Base-by-base conservation (phyloP, 306 rosid genomes). In the Prosopis cineraria region DNA sequence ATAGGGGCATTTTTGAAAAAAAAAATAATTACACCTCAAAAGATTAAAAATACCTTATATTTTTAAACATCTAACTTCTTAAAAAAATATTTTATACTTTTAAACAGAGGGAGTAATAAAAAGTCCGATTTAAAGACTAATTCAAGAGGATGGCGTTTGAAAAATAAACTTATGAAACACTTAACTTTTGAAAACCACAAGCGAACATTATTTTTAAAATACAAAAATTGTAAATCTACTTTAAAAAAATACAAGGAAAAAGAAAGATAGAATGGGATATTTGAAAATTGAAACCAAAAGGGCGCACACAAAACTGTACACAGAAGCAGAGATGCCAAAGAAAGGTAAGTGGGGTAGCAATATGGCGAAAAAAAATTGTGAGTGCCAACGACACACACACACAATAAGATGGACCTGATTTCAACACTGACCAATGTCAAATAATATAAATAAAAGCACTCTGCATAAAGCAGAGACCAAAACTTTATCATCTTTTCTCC, bases 381-480 rank as follows among this genome's bases (percentile, higher is more conserved):
- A 72, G 52, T 36, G 53, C 43, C 73, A 45, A 74, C 30, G 71
- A 44, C 67, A 72, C 70, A 47, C 72, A 58, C 68, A 45, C 71
- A 72, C 7, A 41, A 78, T 33, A 66, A 74, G 72, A 81, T 74
- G 85, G 74, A 63, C 76, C 69, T 78, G 75, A 62, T 75, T 78
- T 75, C 19, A 58, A 66, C 56, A 71, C 83, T 85, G 78, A 76
- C 62, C 73, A 68, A 78, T 77, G 77, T 59, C 68, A 12, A 58
- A 58, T 75, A 85, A 77, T 24, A 14, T 74, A 81, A 75, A 14
- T 74, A 81, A 75, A 79, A 81, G 72, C 76, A 76, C 74, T 83
- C 31, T 73, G 80, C 82, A 84, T 59, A 80, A 84, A 72, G 82
- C 68, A 79, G 36, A 65, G 59, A n/a, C 77, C 65, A 65, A 66